A percentile compares a stretch with the other conserved stretches of the same genome.
Evolutionary conservation across 768 basidiomycete genomes (phyloP).

Genomic region (Rhodotorula kratochvilovae): DNA sequence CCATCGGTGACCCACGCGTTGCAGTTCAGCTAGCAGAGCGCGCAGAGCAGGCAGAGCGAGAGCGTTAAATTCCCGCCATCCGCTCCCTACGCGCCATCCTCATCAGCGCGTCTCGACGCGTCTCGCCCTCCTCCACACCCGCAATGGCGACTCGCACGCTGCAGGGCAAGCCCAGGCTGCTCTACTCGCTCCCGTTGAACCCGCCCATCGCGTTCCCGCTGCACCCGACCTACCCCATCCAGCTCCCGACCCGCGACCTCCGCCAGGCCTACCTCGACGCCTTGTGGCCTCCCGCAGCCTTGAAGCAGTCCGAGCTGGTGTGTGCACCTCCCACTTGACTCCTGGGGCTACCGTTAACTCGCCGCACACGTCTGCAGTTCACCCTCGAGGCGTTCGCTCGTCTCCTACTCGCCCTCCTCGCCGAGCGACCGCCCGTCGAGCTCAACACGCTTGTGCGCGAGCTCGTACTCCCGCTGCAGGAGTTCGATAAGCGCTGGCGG

Average conservation of each 20-base stretch:
- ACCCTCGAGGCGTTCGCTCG: conserved; percentile 32
- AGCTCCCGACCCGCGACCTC: conserved; percentile 22
- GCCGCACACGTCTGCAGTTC: not conserved
- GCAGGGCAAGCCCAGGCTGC: conserved; percentile 1
- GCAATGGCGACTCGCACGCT: not conserved
- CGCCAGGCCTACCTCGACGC: conserved; percentile 16
- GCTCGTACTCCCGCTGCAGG: conserved; percentile 22
- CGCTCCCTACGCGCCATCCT: not conserved
- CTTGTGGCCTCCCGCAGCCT: conserved; percentile 7
- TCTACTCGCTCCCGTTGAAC: conserved; percentile 14
- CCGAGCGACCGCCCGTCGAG: not conserved
- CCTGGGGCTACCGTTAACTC: not conserved
- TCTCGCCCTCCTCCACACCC: not conserved
- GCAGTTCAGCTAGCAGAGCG: too few species aligned
- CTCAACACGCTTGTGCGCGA: conserved; percentile 5
- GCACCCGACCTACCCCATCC: conserved; percentile 25
- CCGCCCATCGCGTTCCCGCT: conserved; percentile 28
- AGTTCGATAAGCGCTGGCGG: conserved; percentile 30
- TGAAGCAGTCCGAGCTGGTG: conserved; percentile 1
- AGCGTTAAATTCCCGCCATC: too few species aligned
- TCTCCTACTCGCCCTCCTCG: conserved; percentile 13
- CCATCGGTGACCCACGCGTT: too few species aligned
- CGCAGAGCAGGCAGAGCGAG: not conserved
- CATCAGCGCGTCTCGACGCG: conserved; percentile 2
- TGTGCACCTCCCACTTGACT: rapidly evolving